phyloP scores from a whole-genome alignment of 768 basidiomycete genomes.

The Imleria badia region DNA sequence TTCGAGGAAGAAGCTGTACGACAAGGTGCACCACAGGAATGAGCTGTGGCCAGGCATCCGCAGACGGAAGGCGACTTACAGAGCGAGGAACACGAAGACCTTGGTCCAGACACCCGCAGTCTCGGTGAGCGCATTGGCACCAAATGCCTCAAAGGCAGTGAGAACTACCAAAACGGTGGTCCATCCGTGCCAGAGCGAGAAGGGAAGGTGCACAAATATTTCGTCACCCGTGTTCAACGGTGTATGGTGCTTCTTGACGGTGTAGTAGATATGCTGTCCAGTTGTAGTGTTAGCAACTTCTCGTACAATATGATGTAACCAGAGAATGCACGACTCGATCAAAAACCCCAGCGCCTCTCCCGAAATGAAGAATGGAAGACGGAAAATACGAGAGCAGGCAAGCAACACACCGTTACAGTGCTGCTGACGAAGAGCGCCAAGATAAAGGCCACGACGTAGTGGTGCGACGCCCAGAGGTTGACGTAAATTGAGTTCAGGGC shows the following conservation, averaged over 20 bases:
- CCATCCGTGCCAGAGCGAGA: conserved; percentile 95
- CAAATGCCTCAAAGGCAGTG: conserved; percentile 87
- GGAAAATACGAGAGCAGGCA: background rate
- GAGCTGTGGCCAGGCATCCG: background rate
- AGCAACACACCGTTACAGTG: conserved; percentile 44
- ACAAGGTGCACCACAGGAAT: conserved; percentile 6
- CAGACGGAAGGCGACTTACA: conserved; percentile 46
- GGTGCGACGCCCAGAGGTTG: conserved; percentile 76
- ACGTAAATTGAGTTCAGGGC: conserved; percentile 89
- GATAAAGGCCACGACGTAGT: conserved; percentile 82
- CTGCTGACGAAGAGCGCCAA: conserved; percentile 87
- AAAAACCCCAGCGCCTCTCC: background rate
- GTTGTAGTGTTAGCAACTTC: conserved; percentile 12
- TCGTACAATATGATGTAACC: conserved; percentile 1
- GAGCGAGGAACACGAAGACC: conserved; percentile 89
- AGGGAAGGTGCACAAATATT: conserved; percentile 91
- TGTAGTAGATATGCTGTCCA: conserved; percentile 83
- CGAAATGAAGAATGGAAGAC: conserved; percentile 18
- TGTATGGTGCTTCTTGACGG: conserved; percentile 83
- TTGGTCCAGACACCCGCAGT: conserved; percentile 87
- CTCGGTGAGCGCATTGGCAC: conserved; percentile 65
- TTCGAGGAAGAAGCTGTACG: conserved; percentile 81
- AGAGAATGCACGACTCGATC: background rate
- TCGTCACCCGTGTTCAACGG: conserved; percentile 70
- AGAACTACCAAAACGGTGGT: conserved; percentile 80